Base-by-base conservation (phyloP, 805 yeast genomes). In the Lachancea thermotolerans region DNA sequence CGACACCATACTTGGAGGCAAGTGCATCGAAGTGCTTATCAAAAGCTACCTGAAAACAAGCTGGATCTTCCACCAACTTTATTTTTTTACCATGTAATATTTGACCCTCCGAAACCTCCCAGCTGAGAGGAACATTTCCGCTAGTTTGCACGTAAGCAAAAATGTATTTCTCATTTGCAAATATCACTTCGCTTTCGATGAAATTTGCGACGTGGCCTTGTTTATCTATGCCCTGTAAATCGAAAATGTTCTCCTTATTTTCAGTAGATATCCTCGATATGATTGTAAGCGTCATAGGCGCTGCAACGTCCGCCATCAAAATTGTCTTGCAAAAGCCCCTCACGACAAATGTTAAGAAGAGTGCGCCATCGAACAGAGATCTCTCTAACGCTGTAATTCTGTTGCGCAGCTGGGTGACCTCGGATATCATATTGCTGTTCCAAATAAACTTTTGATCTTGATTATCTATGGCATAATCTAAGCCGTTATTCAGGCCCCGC, bases 121-220 rank as follows among this genome's bases (percentile, higher is more conserved):
- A 93, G 58, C 87, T 91, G 6, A 93, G 68, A 0, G 99, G 99
- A 1, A 90, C 90, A 27, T 95, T 85, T 3, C 98, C 99, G 53
- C 96, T 70, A 2, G 90, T 74, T 65, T 89, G 96, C 0, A 84
- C 75, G 63, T 83, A 91, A 1, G 96, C 79, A 55, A 81, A 84
- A 67, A 72, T 65, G 66, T 75, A 62, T 4, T 50, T 51, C 37
- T 69, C 67, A 36, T 72, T 69, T 57, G 79, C 75, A 47, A 81
- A 72, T 16, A 93, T 79, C 15, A 88, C 72, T 58, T 93, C 99
- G 0, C 96, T 85, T 58, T 89, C 97, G 29, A 88, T 86, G 58
- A 82, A 88, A 62, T 87, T 89, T 37, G 98, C 90, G 21, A 90
- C 95, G 57, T 85, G 75, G 1, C 99, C 99, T 50, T 85, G 84